A percentile compares a stretch with the other conserved stretches of the same genome.
These are phyloP conservation scores for Aspergillus avenaceus DNA, from an alignment of 495 filamentous ascomycete genomes.

Conservation along the genomic window DNA sequence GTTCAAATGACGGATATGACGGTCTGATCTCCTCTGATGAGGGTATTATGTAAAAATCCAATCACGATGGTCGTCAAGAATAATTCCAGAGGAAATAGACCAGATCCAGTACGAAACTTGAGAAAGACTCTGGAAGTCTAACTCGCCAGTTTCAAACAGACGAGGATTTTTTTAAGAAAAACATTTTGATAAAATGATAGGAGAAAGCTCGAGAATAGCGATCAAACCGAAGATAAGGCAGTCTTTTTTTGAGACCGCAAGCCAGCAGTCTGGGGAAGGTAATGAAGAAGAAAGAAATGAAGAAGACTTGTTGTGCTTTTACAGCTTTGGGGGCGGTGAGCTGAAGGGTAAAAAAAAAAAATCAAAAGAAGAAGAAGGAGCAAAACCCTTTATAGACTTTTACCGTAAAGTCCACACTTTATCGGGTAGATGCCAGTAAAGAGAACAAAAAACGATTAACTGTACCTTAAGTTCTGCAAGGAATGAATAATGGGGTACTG, in stretches of 20 bases:
- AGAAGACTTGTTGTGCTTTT: slow-evolving; percentile 9
- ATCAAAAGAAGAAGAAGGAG: slow-evolving; percentile 9
- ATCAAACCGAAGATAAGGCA: neutral
- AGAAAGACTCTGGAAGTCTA: slow-evolving; percentile 13
- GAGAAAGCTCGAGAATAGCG: neutral
- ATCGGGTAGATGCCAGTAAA: neutral
- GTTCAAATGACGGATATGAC: too few species aligned
- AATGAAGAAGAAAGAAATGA: slow-evolving; percentile 4
- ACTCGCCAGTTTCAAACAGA: slow-evolving; percentile 3
- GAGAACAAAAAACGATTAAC: neutral
- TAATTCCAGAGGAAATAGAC: neutral
- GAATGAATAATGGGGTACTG: neutral
- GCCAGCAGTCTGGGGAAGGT: neutral
- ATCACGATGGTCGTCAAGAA: too few species aligned
- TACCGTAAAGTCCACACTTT: slow-evolving; percentile 1
- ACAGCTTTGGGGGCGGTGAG: slow-evolving; percentile 21
- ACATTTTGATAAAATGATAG: slow-evolving; percentile 1
- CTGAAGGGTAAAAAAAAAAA: slow-evolving; percentile 4
- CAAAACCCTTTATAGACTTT: slow-evolving; percentile 5
- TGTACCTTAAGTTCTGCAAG: neutral
- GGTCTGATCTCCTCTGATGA: too few species aligned
- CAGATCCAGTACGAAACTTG: slow-evolving; percentile 3
- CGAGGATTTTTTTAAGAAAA: neutral
- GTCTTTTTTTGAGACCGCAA: neutral
- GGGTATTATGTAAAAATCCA: too few species aligned